Evolutionary conservation across 2,329 filamentous ascomycete genomes (phyloP).

Genomic region (Pseudogymnoascus sp.): DNA sequence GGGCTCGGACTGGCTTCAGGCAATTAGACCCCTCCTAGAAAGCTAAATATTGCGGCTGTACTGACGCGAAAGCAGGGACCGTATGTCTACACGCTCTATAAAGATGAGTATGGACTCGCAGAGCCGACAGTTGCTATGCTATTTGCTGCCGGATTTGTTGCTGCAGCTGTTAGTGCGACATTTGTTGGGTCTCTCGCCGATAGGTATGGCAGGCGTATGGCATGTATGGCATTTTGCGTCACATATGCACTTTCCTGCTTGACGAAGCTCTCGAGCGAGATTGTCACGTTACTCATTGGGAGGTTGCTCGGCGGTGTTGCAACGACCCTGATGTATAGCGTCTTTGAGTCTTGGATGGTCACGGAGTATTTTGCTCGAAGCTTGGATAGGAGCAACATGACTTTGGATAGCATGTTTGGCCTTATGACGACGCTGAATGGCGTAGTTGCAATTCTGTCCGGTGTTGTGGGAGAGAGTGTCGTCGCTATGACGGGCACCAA

Average conservation of each 20-base stretch:
- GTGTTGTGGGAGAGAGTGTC: conserved; percentile 46
- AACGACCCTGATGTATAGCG: conserved; percentile 51
- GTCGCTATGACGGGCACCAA: conserved; percentile 42
- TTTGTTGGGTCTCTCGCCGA: conserved; percentile 29
- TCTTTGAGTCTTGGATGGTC: conserved; percentile 57
- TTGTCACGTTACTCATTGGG: conserved; percentile 44
- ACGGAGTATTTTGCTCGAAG: conserved; percentile 46
- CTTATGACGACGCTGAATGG: conserved; percentile 48
- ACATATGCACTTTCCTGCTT: conserved; percentile 48
- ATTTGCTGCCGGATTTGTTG: conserved; percentile 29
- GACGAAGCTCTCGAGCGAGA: conserved; percentile 40
- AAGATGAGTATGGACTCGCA: conserved; percentile 27
- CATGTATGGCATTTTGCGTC: conserved; percentile 49
- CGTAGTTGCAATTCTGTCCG: conserved; percentile 48
- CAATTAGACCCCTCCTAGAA: conserved; percentile 19
- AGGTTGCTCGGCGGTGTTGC: conserved; percentile 48
- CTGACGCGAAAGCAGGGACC: conserved; percentile 35
- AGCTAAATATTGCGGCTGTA: conserved; percentile 34
- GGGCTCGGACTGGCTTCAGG: conserved; percentile 47
- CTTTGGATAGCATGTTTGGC: conserved; percentile 47
- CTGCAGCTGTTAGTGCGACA: conserved; percentile 27
- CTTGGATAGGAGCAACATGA: conserved; percentile 36
- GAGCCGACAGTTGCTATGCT: conserved; percentile 26
- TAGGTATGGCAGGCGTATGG: conserved; percentile 36
- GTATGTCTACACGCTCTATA: conserved; percentile 29